phyloP scores from a whole-genome alignment of 805 yeast species.

The Candida dajiaensis region DNA sequence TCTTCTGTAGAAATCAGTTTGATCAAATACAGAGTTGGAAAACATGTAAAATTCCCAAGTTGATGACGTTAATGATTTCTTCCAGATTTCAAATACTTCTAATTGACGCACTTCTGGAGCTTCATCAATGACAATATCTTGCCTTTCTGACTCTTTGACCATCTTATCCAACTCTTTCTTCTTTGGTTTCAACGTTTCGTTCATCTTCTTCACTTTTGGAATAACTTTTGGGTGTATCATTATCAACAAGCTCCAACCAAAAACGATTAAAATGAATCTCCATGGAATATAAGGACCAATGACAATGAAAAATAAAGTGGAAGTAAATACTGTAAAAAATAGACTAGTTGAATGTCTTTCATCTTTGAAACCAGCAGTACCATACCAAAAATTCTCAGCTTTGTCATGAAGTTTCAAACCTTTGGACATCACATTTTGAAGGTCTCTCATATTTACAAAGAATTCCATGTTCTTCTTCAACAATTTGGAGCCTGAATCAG shows the following conservation, averaged over 20 bases:
- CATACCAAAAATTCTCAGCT: conserved; percentile 49
- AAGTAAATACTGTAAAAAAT: conserved; percentile 35
- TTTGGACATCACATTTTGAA: conserved; percentile 59
- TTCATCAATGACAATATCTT: conserved; percentile 65
- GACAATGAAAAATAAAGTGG: conserved; percentile 35
- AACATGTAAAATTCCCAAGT: conserved; percentile 59
- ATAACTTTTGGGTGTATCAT: conserved; percentile 55
- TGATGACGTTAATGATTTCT: conserved; percentile 51
- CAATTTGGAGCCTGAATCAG: conserved; percentile 14
- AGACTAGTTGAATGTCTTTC: conserved; percentile 60
- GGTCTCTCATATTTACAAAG: conserved; percentile 59
- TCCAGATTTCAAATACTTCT: conserved; percentile 73
- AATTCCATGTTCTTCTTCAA: conserved; percentile 34
- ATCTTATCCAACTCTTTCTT: conserved; percentile 26
- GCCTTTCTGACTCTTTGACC: conserved; percentile 32
- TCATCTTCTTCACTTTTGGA: conserved; percentile 22
- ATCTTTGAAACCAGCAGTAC: conserved; percentile 65
- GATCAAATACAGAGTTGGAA: conserved; percentile 50
- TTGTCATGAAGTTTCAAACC: conserved; percentile 43
- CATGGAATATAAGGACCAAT: conserved; percentile 57
- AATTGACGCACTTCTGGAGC: conserved; percentile 54
- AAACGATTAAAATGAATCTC: conserved; percentile 47
- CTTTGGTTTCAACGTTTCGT: conserved; percentile 19
- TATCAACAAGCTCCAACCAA: conserved; percentile 51
- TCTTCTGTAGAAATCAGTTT: conserved; percentile 37